These are phyloP conservation scores for Hypholoma fasciculare DNA, from an alignment of 768 basidiomycete species.

Conservation along the genomic window DNA sequence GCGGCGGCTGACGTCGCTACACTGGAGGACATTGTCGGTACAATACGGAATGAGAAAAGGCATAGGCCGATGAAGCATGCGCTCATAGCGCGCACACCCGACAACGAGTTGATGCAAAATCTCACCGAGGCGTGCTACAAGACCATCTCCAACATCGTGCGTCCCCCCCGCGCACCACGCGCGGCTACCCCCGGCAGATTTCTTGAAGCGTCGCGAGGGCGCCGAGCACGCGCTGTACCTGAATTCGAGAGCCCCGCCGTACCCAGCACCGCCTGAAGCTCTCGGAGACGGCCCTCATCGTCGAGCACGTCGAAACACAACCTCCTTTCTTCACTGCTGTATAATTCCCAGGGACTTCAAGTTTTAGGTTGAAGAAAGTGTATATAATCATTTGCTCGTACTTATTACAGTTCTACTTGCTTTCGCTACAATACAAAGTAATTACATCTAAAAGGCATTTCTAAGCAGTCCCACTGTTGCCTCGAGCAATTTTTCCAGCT, in stretches of 20 bases:
- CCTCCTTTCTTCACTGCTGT: constrained; percentile 90
- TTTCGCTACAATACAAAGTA: too few relatives aligned
- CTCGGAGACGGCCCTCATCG: constrained; percentile 76
- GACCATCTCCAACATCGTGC: constrained; percentile 76
- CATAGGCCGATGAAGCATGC: too few relatives aligned
- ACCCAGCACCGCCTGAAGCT: constrained; percentile 78
- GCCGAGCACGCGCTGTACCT: constrained; percentile 67
- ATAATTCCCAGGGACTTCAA: too few relatives aligned
- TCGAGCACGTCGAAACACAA: constrained; percentile 93
- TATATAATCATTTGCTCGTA: too few relatives aligned
- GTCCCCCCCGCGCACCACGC: constrained; percentile 19
- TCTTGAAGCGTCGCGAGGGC: constrained; percentile 61
- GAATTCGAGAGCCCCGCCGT: constrained; percentile 69
- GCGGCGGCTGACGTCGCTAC: too few relatives aligned
- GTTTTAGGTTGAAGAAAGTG: constrained; percentile 87
- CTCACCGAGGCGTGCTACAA: constrained; percentile 76
- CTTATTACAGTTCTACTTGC: too few relatives aligned
- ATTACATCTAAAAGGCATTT: too few relatives aligned
- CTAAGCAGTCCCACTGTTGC: too few relatives aligned
- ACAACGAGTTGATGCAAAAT: constrained; percentile 88
- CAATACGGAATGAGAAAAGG: too few relatives aligned
- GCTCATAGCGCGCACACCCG: too few relatives aligned
- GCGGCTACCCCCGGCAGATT: constrained; percentile 48
- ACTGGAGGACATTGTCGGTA: too few relatives aligned
- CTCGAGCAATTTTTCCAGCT: too few relatives aligned